These are phyloP conservation scores for Poa annua DNA, from an alignment of 176 grass and related monocot species.

Conservation along the genomic window DNA sequence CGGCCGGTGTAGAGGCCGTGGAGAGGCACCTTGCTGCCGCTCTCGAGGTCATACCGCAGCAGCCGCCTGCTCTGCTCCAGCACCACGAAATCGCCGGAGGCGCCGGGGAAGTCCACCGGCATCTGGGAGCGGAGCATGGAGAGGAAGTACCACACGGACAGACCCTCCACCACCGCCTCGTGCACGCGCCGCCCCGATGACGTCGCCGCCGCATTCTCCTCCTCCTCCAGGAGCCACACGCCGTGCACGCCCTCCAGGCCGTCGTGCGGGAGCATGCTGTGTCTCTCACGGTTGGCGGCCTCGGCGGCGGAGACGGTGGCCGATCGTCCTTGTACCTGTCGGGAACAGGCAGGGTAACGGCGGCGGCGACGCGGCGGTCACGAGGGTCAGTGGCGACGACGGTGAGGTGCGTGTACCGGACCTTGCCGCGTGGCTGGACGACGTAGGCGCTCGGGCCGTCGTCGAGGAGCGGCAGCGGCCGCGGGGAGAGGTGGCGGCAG, in stretches of 20 bases:
- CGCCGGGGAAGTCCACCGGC: conserved; percentile 28
- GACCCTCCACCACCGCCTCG: background rate
- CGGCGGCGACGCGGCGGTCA: background rate
- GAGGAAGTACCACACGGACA: background rate
- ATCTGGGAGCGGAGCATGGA: background rate
- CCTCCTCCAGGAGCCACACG: conserved; percentile 14
- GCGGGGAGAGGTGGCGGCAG: background rate
- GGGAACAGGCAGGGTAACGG: background rate
- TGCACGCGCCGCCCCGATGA: conserved; percentile 9
- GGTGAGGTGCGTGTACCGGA: conserved; percentile 4
- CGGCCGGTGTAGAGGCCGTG: background rate
- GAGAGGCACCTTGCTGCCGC: conserved; percentile 3
- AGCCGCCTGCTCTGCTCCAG: background rate
- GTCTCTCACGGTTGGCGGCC: background rate
- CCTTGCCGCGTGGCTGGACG: background rate
- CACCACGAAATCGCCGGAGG: background rate
- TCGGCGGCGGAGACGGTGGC: background rate
- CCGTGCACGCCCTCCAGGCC: conserved; percentile 18
- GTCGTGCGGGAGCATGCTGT: background rate
- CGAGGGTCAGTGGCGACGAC: background rate
- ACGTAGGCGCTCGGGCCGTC: background rate
- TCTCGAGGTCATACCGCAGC: conserved; percentile 16
- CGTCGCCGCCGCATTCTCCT: too few relatives aligned
- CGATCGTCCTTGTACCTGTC: background rate
- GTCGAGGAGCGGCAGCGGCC: background rate